Evolutionary conservation across 352 stramenopile genomes (phyloP), one percentile per base, ranked within the genome.

Genomic region (Pythium angustatum): DNA sequence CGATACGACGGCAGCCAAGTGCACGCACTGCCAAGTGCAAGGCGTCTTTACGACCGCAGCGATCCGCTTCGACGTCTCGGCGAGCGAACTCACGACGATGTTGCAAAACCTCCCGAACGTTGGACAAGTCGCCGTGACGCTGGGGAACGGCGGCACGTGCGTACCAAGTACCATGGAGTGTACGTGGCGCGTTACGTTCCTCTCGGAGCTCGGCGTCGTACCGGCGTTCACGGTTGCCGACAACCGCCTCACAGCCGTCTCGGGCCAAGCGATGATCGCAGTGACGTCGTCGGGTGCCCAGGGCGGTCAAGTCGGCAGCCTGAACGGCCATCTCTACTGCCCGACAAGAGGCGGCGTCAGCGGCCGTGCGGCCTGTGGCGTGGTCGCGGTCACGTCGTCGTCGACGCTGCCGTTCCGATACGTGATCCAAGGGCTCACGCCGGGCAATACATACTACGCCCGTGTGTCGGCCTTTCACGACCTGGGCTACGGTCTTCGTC

Each of bases 81-180:
- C 65, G 1, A 45, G 43, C 15, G 75, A 82, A 5, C 67, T 99
- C 62, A 88, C 89, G 33, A 88, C 64, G 6, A 77, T 93, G 22
- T 60, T 99, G 24, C 83, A 96, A 58, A 98, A 98, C 58, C 77
- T 99, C 57, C 90, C 90, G 6, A 98, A 98, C 69, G 75, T 99
- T 19, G 96, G 93, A 6, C 80, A 96, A 27, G 94, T 98, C 8
- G 53, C 64, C 51, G 93, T 98, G 12, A 61, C 79, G 7, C 60
- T 64, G 11, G 54, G 47, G 24, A 61, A 61, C n/a, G 55, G 70
- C 2, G 73, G 66, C 22, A 51, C 59, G 5, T 89, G 79, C 38
- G 60, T 47, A 0, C 63, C 30, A 0, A 83, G 83, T 43, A 79
- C 79, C 33, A n/a, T n/a, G n/a, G 84, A 94, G 57, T 93, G 83